Conservation (phyloP, 2,329 filamentous ascomycete genomes). For the Colletotrichum lupini region DNA sequence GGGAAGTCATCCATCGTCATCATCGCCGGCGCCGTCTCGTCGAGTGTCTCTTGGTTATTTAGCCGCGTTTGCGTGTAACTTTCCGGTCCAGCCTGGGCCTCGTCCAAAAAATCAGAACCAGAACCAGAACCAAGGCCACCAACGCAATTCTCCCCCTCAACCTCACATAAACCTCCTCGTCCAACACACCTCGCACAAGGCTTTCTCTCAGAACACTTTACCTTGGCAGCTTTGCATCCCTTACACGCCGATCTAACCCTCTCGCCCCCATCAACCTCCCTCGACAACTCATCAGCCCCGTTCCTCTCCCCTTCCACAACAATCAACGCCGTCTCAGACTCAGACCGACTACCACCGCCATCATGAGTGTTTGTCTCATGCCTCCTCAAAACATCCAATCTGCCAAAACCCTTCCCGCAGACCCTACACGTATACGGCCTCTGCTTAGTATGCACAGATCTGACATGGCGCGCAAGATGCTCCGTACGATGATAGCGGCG, state of each 20-base stretch:
- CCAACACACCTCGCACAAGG: neutral
- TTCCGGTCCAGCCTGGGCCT: neutral
- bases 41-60: neutral
- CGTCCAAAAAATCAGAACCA: neutral
- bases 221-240: neutral
- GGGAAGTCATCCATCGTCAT: neutral
- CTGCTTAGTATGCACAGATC: constrained; percentile 12
- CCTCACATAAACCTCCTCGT: neutral
- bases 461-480: constrained; percentile 7
- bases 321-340: neutral
- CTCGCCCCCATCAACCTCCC: neutral
- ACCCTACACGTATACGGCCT: neutral
- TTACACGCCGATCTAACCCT: neutral
- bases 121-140: neutral
- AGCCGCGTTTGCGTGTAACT: neutral
- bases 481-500: constrained; percentile 12
- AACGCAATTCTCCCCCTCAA: neutral
- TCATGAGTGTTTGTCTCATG: neutral
- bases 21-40: neutral
- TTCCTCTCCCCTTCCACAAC: neutral
- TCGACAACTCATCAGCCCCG: neutral
- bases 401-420: constrained; percentile 8
- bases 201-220: constrained; percentile 17
- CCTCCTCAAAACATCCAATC: constrained; percentile 8
- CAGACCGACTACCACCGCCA: neutral